A percentile compares a stretch with the other conserved stretches of the same genome.
Conservation (phyloP, 495 filamentous ascomycete species). For the Aspergillus nidulans region DNA sequence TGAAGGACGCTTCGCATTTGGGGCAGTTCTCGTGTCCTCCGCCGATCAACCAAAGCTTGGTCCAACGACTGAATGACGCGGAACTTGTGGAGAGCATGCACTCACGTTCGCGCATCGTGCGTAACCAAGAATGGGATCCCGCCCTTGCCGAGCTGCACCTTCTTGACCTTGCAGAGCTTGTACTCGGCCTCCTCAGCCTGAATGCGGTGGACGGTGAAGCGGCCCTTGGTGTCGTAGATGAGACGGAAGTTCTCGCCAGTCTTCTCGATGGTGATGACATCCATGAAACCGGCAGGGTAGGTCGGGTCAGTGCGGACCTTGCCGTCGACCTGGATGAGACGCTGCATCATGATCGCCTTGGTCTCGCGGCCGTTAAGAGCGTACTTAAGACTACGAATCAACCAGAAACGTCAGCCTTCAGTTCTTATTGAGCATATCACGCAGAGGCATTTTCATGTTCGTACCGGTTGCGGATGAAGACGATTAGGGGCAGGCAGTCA, state of each 20-base stretch:
- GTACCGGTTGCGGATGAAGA: constrained; percentile 93
- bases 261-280: constrained; percentile 98
- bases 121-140: constrained; percentile 99
- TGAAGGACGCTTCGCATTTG: constrained; percentile 10
- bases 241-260: constrained; percentile 99
- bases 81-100: constrained; percentile 60
- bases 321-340: constrained; percentile 97
- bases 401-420: constrained; percentile 7
- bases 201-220: constrained; percentile 99
- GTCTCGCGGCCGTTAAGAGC: constrained; percentile 96
- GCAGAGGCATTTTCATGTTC: neutral
- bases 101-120: constrained; percentile 99
- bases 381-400: constrained; percentile 79
- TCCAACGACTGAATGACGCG: constrained; percentile 99
- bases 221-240: constrained; percentile 99
- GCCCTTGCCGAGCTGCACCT: constrained; percentile 96
- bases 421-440: neutral
- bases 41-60: constrained; percentile 88
- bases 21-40: constrained; percentile 37
- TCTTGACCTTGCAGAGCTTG: constrained; percentile 99
- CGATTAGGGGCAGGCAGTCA: constrained; percentile 97
- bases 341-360: constrained; percentile 98
- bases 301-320: constrained; percentile 99
- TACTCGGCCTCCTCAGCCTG: constrained; percentile 95
- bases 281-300: constrained; percentile 98